Base-by-base conservation (phyloP, 208 protist species). In the Herpetomonas tarakana region DNA sequence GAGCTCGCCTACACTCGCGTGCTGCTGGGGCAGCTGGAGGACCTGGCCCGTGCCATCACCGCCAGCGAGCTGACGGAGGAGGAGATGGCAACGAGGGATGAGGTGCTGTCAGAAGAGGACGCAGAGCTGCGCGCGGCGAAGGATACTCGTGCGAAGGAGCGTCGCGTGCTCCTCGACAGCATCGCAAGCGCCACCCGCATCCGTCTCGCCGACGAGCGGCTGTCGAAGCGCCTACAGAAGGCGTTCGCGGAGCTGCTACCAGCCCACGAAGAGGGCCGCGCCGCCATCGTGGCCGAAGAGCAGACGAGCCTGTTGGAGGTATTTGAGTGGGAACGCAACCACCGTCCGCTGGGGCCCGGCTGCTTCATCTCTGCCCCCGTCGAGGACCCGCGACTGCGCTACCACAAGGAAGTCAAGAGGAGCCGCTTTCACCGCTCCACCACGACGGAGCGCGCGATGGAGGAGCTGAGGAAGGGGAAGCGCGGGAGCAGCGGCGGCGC, bases 331-430 rank as follows among this genome's bases (percentile, higher is more conserved):
- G 68, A 88, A 39, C 79, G 75, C 45, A 71, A 76, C 35, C 57
- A 80, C 24, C 70, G 75, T 30, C 83, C 82, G 1, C 72, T 93
- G 26, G 74, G 81, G 7, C 65, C 64, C 25, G 61, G 74, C 50
- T 60, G 65, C 52, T 62, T 82, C 49, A 69, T 76, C 47, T 39
- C 57, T 19, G 58, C 35, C 19, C 63, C 74, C 9, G 67, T 52
- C 27, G 46, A 78, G 26, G 65, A 77, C 47, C 69, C 60, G 30
- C 77, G 71, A 0, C 12, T 78, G n/a, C 26, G 24, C 7, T 53
- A 58, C 62, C 12, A 21, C 45, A 55, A 49, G 44, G 19, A 49
- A 18, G 19, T 24, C 11, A 49, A 49, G 44, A 11, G 44, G 6
- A 22, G 44, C 44, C 9, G 44, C 44, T 22, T 11, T 22, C 44